Evolutionary conservation across 129 eudicot species (phyloP).

Genomic region (Centrapalus pauciflorus): DNA sequence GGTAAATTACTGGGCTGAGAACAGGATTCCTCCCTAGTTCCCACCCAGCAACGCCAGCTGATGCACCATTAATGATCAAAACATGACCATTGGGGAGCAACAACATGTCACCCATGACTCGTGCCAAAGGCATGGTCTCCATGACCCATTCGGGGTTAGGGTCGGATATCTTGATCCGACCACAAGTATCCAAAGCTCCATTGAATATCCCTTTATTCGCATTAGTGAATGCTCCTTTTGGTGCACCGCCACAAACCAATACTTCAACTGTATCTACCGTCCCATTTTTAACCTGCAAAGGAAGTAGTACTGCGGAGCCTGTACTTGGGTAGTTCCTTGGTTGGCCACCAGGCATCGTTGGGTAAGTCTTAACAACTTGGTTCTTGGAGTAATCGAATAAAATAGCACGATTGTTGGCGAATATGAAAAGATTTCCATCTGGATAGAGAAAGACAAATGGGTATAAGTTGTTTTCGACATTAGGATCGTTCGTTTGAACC

Average conservation of each 20-base stretch:
- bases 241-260: slow-evolving; percentile 79
- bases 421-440: slow-evolving; percentile 67
- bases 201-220: slow-evolving; percentile 39
- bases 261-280: slow-evolving; percentile 32
- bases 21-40: slow-evolving; percentile 58
- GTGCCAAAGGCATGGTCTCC: slow-evolving; percentile 70
- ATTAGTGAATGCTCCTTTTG: slow-evolving; percentile 38
- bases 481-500: slow-evolving; percentile 49
- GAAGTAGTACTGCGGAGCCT: slow-evolving; percentile 73
- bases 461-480: slow-evolving; percentile 63
- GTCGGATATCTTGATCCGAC: slow-evolving; percentile 47
- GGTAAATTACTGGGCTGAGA: slow-evolving; percentile 48
- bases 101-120: slow-evolving; percentile 74
- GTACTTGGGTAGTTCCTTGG: slow-evolving; percentile 78
- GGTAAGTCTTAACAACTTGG: slow-evolving; percentile 52
- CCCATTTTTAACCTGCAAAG: slow-evolving; percentile 33
- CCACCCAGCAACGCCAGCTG: slow-evolving; percentile 60
- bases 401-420: slow-evolving; percentile 76
- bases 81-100: slow-evolving; percentile 54
- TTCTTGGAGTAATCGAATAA: slow-evolving; percentile 42
- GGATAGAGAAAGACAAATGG: slow-evolving; percentile 67
- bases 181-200: slow-evolving; percentile 50
- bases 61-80: slow-evolving; percentile 51
- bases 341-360: slow-evolving; percentile 59
- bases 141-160: slow-evolving; percentile 47